phyloP scores from a whole-genome alignment of 257 asterid genomes.

The Scutellaria barbata region DNA sequence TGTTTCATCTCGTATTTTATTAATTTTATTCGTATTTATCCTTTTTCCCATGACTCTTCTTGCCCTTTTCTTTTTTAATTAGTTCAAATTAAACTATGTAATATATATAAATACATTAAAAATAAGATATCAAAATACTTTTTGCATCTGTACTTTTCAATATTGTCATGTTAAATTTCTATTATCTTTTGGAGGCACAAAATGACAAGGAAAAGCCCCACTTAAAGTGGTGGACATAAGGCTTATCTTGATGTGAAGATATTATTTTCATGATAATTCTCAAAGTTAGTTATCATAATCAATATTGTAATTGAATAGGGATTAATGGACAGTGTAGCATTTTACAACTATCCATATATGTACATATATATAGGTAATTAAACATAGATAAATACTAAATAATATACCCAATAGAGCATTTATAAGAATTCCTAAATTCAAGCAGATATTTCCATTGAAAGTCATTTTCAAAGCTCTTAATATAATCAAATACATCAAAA shows the following conservation, averaged over 20 bases:
- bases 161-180: not conserved
- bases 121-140: not conserved
- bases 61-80: no score
- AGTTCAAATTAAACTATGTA: no score
- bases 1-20: not conserved
- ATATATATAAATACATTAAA: no score
- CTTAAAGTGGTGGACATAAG: slow-evolving; percentile 22
- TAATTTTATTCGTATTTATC: not conserved
- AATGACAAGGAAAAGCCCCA: slow-evolving; percentile 12
- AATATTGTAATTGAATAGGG: no score
- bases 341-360: not conserved
- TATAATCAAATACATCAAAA: not conserved
- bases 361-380: not conserved
- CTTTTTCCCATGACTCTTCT: not conserved
- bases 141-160: slow-evolving; percentile 9
- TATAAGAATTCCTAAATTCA: not conserved
- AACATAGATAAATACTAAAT: not conserved
- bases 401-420: not conserved
- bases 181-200: slow-evolving; percentile 13
- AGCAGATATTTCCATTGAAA: not conserved
- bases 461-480: slow-evolving; percentile 31
- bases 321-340: no score
- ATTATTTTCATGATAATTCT: slow-evolving; percentile 21
- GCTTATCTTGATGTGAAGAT: slow-evolving; percentile 32
- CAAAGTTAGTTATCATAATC: not conserved